Evolutionary conservation across 192 early-diverging fungal genomes (phyloP).

Genomic region (Allomyces macrogynus): DNA sequence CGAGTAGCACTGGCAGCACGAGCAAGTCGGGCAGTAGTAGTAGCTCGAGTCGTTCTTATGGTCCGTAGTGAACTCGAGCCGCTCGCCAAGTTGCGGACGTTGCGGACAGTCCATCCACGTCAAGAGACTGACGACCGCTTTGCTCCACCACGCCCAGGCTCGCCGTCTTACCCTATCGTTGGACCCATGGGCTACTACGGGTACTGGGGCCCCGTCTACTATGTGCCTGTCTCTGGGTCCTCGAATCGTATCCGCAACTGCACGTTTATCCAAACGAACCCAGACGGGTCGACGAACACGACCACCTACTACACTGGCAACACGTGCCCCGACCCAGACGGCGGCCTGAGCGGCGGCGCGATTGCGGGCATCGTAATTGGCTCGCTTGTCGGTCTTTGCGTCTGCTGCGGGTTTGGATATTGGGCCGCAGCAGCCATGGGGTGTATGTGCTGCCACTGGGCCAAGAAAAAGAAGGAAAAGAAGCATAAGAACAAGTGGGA

Average conservation of each 20-base stretch:
- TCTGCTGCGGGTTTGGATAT: background rate
- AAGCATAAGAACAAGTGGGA: background rate
- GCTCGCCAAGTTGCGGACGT: background rate
- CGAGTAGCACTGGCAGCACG: background rate
- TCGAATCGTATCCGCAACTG: background rate
- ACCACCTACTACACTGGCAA: background rate
- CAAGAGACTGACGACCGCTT: background rate
- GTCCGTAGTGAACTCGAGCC: background rate
- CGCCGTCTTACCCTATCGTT: background rate
- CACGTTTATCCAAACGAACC: background rate
- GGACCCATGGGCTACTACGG: background rate
- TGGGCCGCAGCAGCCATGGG: background rate
- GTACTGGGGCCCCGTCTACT: background rate
- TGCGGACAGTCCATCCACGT: background rate
- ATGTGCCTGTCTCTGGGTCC: background rate
- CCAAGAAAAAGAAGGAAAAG: background rate
- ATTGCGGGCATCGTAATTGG: background rate
- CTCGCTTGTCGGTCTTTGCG: background rate
- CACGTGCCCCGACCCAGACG: background rate
- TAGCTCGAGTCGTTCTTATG: background rate
- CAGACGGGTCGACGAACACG: background rate
- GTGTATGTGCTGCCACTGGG: background rate
- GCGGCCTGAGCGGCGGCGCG: background rate
- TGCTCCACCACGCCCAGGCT: too few species aligned
- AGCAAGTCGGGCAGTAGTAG: background rate